Evolutionary conservation across 2,329 filamentous ascomycete species (phyloP), one percentile per base, ranked within the genome.

Genomic region (Karstenula rhodostoma): DNA sequence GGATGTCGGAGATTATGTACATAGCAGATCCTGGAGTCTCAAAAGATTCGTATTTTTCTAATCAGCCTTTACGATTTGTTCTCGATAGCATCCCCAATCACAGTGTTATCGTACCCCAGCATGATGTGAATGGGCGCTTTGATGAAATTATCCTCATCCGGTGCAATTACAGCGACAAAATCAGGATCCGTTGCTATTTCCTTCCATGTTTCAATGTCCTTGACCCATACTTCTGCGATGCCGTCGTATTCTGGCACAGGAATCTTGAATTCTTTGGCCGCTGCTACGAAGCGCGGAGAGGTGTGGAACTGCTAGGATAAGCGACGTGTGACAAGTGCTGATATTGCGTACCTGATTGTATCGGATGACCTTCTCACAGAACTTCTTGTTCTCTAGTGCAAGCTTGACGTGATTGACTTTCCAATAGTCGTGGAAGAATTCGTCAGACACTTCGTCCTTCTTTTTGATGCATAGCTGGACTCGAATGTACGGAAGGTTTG

Each of bases 381-480:
- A 74, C 1, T 62, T 68, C 46, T 63, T 59, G 43, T 70, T 72
- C 35, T 60, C 57, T 27, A 73, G 59, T 4, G 66, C 68, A 1
- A 69, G 62, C 19, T 66, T 58, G 4, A 69, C 59, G 48, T 74
- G 69, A 54, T 71, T 71, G 22, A 65, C 67, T 40, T 67, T 67
- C 72, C 72, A 73, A 46, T 73, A 71, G 35, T 65, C 59, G 40
- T 71, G 70, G 56, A 74, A 74, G 49, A 73, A 71, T 13, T 74
- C 71, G 49, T 73, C 67, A 25, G 65, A 67, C 48, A 74, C 63
- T 44, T 69, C 56, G 25, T 71, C 68, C 44, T 71, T 70, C 51
- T 74, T 74, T 25, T 68, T 67, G 13, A 74, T 53, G 50, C 60
- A 72, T 6, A 74, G 59, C 22, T 67, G 66, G 8, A 74, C 60